Base-by-base conservation (phyloP, 2,329 filamentous ascomycete genomes). In the Hypoxylon sp. region DNA sequence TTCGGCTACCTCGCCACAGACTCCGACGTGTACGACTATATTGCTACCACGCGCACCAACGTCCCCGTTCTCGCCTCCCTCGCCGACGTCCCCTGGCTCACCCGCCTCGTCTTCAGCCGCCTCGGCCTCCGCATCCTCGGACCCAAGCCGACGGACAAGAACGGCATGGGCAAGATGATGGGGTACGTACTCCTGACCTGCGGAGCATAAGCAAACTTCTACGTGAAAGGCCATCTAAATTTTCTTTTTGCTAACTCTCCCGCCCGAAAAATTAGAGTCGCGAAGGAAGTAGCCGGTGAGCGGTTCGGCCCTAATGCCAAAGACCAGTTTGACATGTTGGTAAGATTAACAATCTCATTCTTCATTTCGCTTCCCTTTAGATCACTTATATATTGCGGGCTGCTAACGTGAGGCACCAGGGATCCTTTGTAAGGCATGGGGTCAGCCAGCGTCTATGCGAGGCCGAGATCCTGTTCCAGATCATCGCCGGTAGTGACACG, bases 401-500 rank as follows among this genome's bases (percentile, higher is more conserved):
- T 42, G 24, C 41, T 58, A n/a, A 50, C 4, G 6, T 41, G 15
- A 15, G 23, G 8, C 8, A 10, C 1, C 8, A 67, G 65, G 62
- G 58, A 6, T 66, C 65, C 2, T 66, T 67, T 42, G 51, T 66
- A 15, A 42, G 60, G 26, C 65, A 64, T 43, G 64, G 64, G 11
- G 11, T 67, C 11, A 7, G 17, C 11, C 64, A 52, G 2, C 50
- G 50, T 9, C 50, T 49, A 31, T 64, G 62, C 47, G 64, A 68
- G 41, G 31, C 60, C 7, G 65, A 68, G 37, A 59, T 60, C 20
- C 48, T 60, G 2, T 63, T 65, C 35, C 55, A 59, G 50, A 53
- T 68, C 51, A 74, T 81, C 1, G 80, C 81, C 3, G 82, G 82
- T 3, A 79, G 79, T 2, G 82, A 84, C 58, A 82, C 79, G 11